Base-by-base conservation (phyloP, 2,329 filamentous ascomycete species). In the Microsporum canis region DNA sequence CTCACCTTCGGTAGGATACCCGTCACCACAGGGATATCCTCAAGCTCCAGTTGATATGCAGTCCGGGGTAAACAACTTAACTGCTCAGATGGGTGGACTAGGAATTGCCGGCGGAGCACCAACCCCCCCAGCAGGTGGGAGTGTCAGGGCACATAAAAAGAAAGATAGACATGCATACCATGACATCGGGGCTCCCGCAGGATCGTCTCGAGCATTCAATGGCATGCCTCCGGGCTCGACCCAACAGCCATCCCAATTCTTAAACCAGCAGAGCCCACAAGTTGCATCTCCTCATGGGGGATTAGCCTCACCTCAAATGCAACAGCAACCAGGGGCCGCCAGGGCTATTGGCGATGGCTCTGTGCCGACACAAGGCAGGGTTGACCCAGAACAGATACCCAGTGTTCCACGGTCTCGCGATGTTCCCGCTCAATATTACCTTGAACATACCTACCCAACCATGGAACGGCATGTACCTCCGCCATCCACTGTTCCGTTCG, bases 161-260 rank as follows among this genome's bases (percentile, higher is more conserved):
- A 96, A 96, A 81, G 88, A 96, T 72, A 84, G 90, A 63, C 92
- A 97, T 76, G 92, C 91, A 65, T 88, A 95, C 74, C 92, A 97
- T 73, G 87, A 84, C 43, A 84, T 97, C 59, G 89, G 92, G 65
- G 84, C 88, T 27, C 80, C 86, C 10, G 80, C 80, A 3, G 84
- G 85, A 57, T 84, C 84, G 38, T 84, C 86, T 4, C 84, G 88
- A 69, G 77, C 84, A 8, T 88, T 88, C 76, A 86, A 87, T 71
- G 86, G 84, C 63, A 83, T 86, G 69, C 84, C 85, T 1, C 79
- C 82, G 29, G 77, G 78, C 8, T 82, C 80, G 34, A 79, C 79
- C 29, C 78, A 82, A 17, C 61, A 39, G 17, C 64, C 60, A 6
- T 75, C 79, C 33, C 80, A 82, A 67, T 88, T 84, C 72, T 70